Evolutionary conservation across 257 asterid species (phyloP), one percentile per base, ranked within the genome.

Genomic region (Solanum acaule): DNA sequence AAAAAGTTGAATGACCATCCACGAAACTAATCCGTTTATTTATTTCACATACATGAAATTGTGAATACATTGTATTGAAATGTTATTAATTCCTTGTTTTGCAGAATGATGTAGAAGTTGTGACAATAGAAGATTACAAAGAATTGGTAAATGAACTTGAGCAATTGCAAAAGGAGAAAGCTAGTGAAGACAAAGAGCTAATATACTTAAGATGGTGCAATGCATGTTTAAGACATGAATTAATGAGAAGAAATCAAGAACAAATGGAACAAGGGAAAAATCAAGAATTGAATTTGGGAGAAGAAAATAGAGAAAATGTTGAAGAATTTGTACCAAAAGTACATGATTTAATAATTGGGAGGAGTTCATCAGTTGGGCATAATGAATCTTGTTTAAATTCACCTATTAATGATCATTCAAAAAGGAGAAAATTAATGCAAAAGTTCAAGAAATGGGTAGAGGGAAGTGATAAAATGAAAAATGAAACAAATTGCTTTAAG

Each of bases 371-470:
- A 27, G 70, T 46, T 52, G 93, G 87, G 34, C 88, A 89, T 29
- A 89, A 33, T 7, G 89, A 68, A 15, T 89, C 94, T n/a, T 88
- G 89, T 83, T 84, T 88, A 67, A 88, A 90, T 71, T 91, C 89
- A 61, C 88, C 88, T 79, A 29, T 82, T 42, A 78, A 79, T 61
- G 85, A 42, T 77, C 93, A 84, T 91, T 90, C 95, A 9, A 95
- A 56, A 86, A 91, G 95, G 89, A 86, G 86, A 52, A 95, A 88
- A 86, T 56, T 95, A 34, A 83, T 95, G 4, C 87, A 86, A 10
- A 93, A 93, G 92, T 83, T 95, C 42, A 95, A 90, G 87, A 93
- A 85, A 87, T 94, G 97, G 97, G 91, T 93, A 38, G 95, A 95
- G 61, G 91, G 94, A 37, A 82, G 83, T 56, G 92, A 89, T 49